Evolutionary conservation across 352 stramenopile species (phyloP), one percentile per base, ranked within the genome.

Genomic region (Phytophthora hibernalis): DNA sequence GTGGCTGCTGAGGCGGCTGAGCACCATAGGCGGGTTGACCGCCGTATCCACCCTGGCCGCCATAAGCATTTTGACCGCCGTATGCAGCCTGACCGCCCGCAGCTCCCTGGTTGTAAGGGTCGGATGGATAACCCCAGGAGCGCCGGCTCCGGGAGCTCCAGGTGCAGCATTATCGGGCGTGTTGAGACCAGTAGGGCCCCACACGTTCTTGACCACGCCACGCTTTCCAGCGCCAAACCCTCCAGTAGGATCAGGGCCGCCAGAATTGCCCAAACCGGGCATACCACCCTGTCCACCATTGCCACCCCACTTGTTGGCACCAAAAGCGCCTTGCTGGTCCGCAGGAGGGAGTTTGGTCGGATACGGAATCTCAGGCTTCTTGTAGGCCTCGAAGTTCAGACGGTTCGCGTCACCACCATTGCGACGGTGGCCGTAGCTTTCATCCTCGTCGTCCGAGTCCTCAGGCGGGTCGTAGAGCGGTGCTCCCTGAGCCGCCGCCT

Each of bases 361-460:
- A 67, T 96, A 96, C 31, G 88, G 88, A 28, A 96, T 91, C 69
- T 96, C 88, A n/a, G 88, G 88, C 52, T 96, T 96, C 70, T 96
- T 89, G 75, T 96, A 96, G 1, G 88, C 88, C 59, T 94, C 86
- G 68, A 96, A 93, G 70, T 96, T 96, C 31, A 96, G 76, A 2
- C 80, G 83, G 69, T 92, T 88, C 20, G 80, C 55, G 18, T 78
- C 72, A 24, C 58, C 63, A 18, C 77, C 60, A 13, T 81, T 87
- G 68, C 65, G 76, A 63, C 82, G 85, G 49, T 82, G 75, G 37
- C 90, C 83, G 48, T 92, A 93, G 21, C 94, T 72, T 45, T 98
- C 94, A 6, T 83, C 75, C 43, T 99, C 97, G 58, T 98, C 94
- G 60, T 99, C 97, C 45, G 97, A 97, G 37, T 98, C 94, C 64